These are phyloP conservation scores for Zangia roseola DNA, from an alignment of 768 basidiomycete genomes.

Conservation along the genomic window DNA sequence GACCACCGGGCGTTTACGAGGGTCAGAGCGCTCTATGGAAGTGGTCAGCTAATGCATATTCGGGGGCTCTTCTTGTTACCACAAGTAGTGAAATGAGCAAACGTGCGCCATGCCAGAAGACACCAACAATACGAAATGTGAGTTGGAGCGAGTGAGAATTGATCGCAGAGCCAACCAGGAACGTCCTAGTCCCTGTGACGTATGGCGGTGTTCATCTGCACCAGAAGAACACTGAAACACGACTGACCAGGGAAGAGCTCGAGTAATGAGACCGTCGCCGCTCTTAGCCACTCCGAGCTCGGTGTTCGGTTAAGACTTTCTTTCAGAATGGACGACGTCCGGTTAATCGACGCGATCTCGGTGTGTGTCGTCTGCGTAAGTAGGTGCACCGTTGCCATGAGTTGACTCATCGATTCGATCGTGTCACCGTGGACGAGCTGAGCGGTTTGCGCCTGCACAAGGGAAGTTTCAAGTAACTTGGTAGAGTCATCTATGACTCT, in stretches of 20 bases:
- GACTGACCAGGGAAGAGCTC: constrained; percentile 26
- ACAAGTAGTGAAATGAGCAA: constrained; percentile 38
- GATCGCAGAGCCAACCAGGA: constrained; percentile 11
- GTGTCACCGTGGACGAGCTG: constrained; percentile 38
- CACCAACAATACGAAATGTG: constrained; percentile 19
- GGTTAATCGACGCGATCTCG: constrained; percentile 49
- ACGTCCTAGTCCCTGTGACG: constrained; percentile 8
- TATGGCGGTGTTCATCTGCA: not conserved
- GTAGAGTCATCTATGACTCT: constrained; percentile 22
- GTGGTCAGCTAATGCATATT: constrained; percentile 4
- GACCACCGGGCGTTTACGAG: constrained; percentile 33
- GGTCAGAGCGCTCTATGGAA: constrained; percentile 35
- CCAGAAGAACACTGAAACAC: constrained; percentile 1
- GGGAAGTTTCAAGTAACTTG: constrained; percentile 31
- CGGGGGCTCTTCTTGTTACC: constrained; percentile 32
- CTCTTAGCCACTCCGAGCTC: constrained; percentile 23
- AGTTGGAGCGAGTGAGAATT: constrained; percentile 29
- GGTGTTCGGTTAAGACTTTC: constrained; percentile 25
- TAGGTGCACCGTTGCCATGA: constrained; percentile 36
- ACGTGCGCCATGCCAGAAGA: constrained; percentile 33
- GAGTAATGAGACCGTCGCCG: constrained; percentile 10
- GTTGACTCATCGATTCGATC: constrained; percentile 33
- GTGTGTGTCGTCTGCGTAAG: constrained; percentile 39
- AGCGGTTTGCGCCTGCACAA: constrained; percentile 31
- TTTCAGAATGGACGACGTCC: constrained; percentile 35